Evolutionary conservation across 1,284 basidiomycete genomes (phyloP), one percentile per base, ranked within the genome.

Genomic region (Cystobasidium sp.): DNA sequence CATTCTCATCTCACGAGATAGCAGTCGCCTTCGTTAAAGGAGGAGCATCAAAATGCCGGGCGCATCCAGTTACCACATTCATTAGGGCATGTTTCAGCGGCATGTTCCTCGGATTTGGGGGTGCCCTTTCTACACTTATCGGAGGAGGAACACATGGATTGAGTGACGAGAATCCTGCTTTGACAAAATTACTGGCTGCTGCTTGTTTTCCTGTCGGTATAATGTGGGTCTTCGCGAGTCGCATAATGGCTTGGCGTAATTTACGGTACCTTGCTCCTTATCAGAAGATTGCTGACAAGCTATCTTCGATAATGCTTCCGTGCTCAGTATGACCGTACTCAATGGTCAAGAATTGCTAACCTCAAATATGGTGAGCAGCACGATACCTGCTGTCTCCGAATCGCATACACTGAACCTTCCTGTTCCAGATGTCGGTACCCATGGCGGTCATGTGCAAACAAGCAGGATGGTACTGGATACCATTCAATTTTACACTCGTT

Each of bases 391-490:
- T 12, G n/a, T 3, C 12, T 49, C 22, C 55, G 4, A 58, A 8
- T 7, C 18, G 55, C 24, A 58, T 31, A 12, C 7, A 10, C 55
- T 58, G 20, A 31, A 22, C 14, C 55, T 58, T 59, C 56, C 31
- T 41, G n/a, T n/a, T 18, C 10, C 31, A 59, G 56, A 59, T 59
- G 37, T 59, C 56, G 3, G 56, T 59, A 20, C 56, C 56, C 5
- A 59, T 59, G 56, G 56, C 56, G 39, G 56, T 59, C 7, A 41
- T 59, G 56, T 59, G 56, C 56, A 59, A 59, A 20, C 56, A 59
- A 59, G 56, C 56, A 5, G 18, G 39, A 6, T 59, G 56, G 56
- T 59, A 59, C 39, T 59, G 56, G 56, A 59, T 59, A 16, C 56
- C 56, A n/a, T 59, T 59, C 31, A 59, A 59, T n/a, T 59, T 31